Evolutionary conservation across 148 eudicot species (phyloP), one percentile per base, ranked within the genome.

Genomic region (Linanthus parryae): DNA sequence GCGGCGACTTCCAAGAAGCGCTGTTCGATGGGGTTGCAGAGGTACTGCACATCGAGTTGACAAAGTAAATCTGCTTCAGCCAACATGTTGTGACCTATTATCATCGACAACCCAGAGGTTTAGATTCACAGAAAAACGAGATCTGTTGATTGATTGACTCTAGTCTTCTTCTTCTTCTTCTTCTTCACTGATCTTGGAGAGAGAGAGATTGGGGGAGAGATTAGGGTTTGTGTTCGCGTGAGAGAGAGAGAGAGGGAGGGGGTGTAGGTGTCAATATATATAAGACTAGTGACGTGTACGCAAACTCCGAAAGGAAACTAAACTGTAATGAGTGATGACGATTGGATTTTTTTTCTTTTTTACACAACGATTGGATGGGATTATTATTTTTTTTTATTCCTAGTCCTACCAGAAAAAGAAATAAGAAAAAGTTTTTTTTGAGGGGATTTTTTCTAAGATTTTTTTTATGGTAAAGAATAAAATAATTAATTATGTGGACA

Each of bases 31-130:
- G 59, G 44, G 60, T 48, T 66, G n/a, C 56, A 38, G 4, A 62
- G 42, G 48, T 34, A 58, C 56, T 57, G 45, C 24, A 24, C 34
- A 54, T 27, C 59, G 44, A 40, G 52, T 19, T 43, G 52, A 29
- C 55, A 55, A 46, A 63, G 17, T 27, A 65, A 2, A 4, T 64
- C 68, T 36, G 68, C 68, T 53, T 58, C 66, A 24, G 63, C 69
- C 18, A 63, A 63, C 75, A 69, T 61, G 8, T 14, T 41, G 8
- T 60, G 34, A 14, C 19, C 30, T 7, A 38, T 29, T 18, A 58
- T 10, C 28, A 17, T 0, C 43, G 24, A 0, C 18, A 12, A 5
- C 13, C 14, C 36, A 28, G 30, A 48, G 30, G 16, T 51, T n/a
- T 14, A 28, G 18, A 17, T 23, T 23, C 53, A 27, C 30, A 46